A percentile compares a stretch with the other conserved stretches of the same genome.
Conservation (phyloP, 345 rosid species). For the Geranium brycei region DNA sequence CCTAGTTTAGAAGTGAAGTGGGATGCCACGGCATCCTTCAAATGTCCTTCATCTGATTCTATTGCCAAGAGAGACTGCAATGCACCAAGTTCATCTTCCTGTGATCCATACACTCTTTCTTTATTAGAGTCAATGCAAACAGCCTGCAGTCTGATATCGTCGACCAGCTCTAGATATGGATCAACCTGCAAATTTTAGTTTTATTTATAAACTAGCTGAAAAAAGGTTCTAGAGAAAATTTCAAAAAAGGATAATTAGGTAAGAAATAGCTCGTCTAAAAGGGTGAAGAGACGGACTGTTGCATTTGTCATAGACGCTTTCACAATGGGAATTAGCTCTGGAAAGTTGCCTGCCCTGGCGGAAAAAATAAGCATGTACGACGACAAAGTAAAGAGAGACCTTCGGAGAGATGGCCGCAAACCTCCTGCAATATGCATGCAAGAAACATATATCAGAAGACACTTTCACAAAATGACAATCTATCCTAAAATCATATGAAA, state of each 20-base stretch:
- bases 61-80: constrained; percentile 29
- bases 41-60: constrained; percentile 31
- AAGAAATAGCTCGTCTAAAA: neutral
- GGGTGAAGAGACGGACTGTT: constrained; percentile 37
- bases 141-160: constrained; percentile 49
- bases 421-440: constrained; percentile 43
- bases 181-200: constrained; percentile 36
- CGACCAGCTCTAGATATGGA: constrained; percentile 60
- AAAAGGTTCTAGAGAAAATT: neutral
- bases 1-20: constrained; percentile 36
- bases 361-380: constrained; percentile 78
- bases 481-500: neutral
- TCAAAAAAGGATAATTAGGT: no score
- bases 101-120: constrained; percentile 40
- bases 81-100: constrained; percentile 53
- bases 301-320: constrained; percentile 50
- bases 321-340: constrained; percentile 53
- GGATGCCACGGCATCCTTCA: constrained; percentile 51
- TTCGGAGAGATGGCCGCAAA: constrained; percentile 59
- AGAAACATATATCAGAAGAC: constrained; percentile 8
- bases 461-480: neutral
- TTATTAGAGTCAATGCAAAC: constrained; percentile 23
- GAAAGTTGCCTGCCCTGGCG: constrained; percentile 63
- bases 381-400: constrained; percentile 78
- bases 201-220: neutral